Base-by-base conservation (phyloP, 2,329 filamentous ascomycete genomes). In the Ascochyta viciae-villosae region DNA sequence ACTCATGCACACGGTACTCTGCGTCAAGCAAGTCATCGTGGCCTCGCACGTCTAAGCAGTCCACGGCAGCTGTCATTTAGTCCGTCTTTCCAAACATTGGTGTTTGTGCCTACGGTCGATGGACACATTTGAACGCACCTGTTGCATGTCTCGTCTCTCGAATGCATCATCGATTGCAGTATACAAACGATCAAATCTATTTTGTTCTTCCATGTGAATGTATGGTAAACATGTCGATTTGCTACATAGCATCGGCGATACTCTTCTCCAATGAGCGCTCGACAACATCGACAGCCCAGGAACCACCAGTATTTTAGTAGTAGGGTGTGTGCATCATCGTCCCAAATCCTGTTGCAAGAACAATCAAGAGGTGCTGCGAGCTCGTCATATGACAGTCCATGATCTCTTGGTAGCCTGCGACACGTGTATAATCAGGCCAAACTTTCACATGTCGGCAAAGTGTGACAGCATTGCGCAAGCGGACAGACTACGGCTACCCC, bases 381-480 rank as follows among this genome's bases (percentile, higher is more conserved):
- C 10, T 0, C 34, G 34, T 43, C 47, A 56, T 42, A 47, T 51
- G 47, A 37, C 31, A 50, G 4, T 26, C 6, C 10, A 23, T 6
- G 7, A 4, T 15, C n/a, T 22, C 31, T 48, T 48, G 39, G 19
- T 44, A 48, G 51, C 44, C 39, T 19, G 43, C 43, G 51, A 43
- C 39, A 38, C 6, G 15, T 12, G 12, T 37, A 23, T 16, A 24
- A 48, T 29, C 31, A 22, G 26, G 31, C 26, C 39, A 26, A 43
- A 50, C 16, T 51, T 46, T 56, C 53, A 56, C 53, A 56, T 56
- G 53, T 46, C 47, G 42, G 53, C 47, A 56, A 5, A 22, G 16
- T 23, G 37, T 51, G 43, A 43, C 47, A 47, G 47, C 43, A 42
- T 37, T 10, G 33, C 42, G 12, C 22, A 37, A 44, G 13, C 16